Conservation (phyloP, 305 asterid species). For the Solanum chacoense region DNA sequence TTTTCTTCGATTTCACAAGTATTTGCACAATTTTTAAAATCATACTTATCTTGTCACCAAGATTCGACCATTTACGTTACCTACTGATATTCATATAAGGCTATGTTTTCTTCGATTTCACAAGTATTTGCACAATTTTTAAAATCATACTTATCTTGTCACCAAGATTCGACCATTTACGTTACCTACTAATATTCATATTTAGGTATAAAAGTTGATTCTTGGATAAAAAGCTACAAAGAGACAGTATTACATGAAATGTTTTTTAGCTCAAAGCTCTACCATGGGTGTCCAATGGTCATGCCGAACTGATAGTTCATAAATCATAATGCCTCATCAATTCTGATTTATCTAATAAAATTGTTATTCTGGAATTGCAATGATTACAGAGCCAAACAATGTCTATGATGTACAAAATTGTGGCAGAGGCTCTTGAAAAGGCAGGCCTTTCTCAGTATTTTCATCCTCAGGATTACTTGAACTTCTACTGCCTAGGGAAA, state of each 20-base stretch:
- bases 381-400: conserved; percentile 10
- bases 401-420: conserved; percentile 15
- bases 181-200: neutral
- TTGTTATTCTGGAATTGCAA: neutral
- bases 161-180: neutral
- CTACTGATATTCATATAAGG: neutral
- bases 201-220: neutral
- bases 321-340: neutral
- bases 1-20: neutral
- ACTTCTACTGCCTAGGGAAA: conserved; percentile 15
- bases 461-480: conserved; percentile 16
- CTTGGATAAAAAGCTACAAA: neutral
- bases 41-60: neutral
- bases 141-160: neutral
- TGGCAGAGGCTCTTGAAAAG: conserved; percentile 11
- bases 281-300: neutral
- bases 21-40: neutral
- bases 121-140: neutral
- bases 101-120: neutral
- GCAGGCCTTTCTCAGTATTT: conserved; percentile 10
- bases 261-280: neutral
- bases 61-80: neutral
- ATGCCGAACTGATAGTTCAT: neutral
- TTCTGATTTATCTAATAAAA: neutral
- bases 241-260: neutral